phyloP scores from a whole-genome alignment of 805 yeast species.

The Limtongia smithiae region DNA sequence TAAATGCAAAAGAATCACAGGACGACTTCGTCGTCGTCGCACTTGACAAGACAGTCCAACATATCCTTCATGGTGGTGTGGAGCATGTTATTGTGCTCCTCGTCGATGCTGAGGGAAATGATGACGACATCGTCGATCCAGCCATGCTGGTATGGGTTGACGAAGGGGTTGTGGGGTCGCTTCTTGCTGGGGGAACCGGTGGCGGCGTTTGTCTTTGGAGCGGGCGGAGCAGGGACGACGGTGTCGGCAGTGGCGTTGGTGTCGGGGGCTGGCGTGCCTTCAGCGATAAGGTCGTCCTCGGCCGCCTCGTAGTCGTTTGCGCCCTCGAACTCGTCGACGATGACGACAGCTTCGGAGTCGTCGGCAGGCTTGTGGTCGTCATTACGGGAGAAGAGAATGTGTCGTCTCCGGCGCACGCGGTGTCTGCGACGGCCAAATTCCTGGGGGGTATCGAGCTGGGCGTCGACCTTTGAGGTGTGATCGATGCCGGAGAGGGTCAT shows the following conservation, averaged over 20 bases:
- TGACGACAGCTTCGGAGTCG: background rate
- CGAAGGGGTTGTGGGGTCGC: background rate
- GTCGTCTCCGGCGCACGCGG: background rate
- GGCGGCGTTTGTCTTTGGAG: background rate
- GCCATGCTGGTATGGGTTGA: background rate
- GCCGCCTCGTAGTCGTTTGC: too few species aligned
- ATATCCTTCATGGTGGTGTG: constrained; percentile 4
- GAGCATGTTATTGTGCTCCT: background rate
- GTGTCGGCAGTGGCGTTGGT: too few species aligned
- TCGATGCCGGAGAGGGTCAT: too few species aligned
- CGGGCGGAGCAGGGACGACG: too few species aligned
- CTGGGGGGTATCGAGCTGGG: too few species aligned
- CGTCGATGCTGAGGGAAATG: background rate
- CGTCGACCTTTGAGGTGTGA: too few species aligned
- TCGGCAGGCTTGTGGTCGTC: background rate
- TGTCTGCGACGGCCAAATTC: background rate
- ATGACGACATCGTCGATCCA: background rate
- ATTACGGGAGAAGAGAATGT: background rate
- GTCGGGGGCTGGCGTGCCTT: too few species aligned
- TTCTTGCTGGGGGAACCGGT: background rate
- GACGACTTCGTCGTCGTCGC: background rate
- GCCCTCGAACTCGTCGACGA: too few species aligned
- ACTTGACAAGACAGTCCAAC: background rate
- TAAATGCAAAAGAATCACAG: background rate
- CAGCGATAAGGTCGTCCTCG: too few species aligned